Evolutionary conservation across 805 yeast genomes (phyloP).

Genomic region (Candida nemodendra): DNA sequence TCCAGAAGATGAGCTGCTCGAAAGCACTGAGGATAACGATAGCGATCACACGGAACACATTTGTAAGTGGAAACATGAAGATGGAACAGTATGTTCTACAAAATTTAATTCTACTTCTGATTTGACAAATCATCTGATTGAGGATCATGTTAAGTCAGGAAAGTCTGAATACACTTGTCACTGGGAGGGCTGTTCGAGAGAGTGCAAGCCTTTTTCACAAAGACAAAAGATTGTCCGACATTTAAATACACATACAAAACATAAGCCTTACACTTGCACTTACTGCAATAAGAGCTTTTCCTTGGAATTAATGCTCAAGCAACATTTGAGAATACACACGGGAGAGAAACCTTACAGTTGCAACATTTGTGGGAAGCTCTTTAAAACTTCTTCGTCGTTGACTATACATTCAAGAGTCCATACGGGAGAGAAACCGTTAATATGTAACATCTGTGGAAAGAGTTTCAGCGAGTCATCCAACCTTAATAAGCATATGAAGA

Average conservation of each 20-base stretch:
- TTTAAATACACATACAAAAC: slow-evolving; percentile 82
- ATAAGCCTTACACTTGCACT: slow-evolving; percentile 73
- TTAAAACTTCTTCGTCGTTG: slow-evolving; percentile 79
- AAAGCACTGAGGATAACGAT: slow-evolving; percentile 2
- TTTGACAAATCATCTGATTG: slow-evolving; percentile 68
- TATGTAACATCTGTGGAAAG: slow-evolving; percentile 78
- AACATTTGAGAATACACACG: slow-evolving; percentile 81
- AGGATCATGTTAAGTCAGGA: slow-evolving; percentile 72
- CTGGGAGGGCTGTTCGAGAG: slow-evolving; percentile 78
- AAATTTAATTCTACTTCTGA: slow-evolving; percentile 54
- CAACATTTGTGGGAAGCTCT: slow-evolving; percentile 66
- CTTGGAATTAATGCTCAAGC: slow-evolving; percentile 71
- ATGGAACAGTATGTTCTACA: slow-evolving; percentile 43
- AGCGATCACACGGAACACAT: slow-evolving; percentile 11
- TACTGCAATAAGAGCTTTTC: slow-evolving; percentile 72
- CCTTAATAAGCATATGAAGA: slow-evolving; percentile 81
- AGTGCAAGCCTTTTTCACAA: slow-evolving; percentile 64
- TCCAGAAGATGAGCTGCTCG: slow-evolving; percentile 3
- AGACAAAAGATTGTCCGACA: slow-evolving; percentile 86
- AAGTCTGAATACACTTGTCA: slow-evolving; percentile 64
- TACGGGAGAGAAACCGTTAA: slow-evolving; percentile 86
- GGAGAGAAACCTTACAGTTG: slow-evolving; percentile 89
- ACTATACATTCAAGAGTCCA: slow-evolving; percentile 84
- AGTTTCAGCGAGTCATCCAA: slow-evolving; percentile 88
- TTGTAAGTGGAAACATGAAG: slow-evolving; percentile 40